Conservation (phyloP, 495 filamentous ascomycete genomes). For the Penicillium paxilli region DNA sequence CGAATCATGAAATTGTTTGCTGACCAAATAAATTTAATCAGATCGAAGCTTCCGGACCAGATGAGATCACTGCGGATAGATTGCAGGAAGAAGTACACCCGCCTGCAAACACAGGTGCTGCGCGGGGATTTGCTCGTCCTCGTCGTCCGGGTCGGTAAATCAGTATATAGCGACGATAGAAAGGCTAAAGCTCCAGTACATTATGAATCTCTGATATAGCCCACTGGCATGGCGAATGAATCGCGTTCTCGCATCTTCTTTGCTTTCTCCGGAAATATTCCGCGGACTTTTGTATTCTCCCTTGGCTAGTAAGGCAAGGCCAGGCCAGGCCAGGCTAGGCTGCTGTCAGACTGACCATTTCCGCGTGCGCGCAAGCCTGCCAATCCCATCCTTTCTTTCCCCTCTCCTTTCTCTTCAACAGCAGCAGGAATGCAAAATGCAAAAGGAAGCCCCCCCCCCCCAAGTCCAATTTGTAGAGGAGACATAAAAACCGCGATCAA, state of each 20-base stretch:
- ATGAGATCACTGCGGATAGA: constrained; percentile 71
- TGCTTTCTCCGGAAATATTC: no score
- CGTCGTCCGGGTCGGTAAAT: constrained; percentile 73
- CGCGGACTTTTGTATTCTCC: no score
- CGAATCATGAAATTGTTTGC: neutral
- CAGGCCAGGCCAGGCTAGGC: no score
- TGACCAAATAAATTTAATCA: constrained; percentile 23
- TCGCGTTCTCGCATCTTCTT: neutral
- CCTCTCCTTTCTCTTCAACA: constrained; percentile 7
- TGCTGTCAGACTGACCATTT: no score
- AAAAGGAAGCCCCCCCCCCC: no score
- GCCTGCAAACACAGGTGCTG: constrained; percentile 57
- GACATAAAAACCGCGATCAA: constrained; percentile 32
- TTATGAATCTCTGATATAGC: neutral
- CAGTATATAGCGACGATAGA: constrained; percentile 4
- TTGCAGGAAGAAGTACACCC: constrained; percentile 78
- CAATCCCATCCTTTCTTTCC: constrained; percentile 1
- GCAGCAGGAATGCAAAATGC: constrained; percentile 6
- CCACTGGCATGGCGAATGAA: neutral
- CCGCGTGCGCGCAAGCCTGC: neutral
- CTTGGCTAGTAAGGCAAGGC: no score
- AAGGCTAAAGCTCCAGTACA: neutral
- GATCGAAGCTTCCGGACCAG: constrained; percentile 68
- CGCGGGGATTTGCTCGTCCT: constrained; percentile 80
- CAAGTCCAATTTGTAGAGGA: constrained; percentile 14